Evolutionary conservation across 192 early-diverging fungal genomes (phyloP), one percentile per base, ranked within the genome.

Genomic region (Thamnidium elegans): DNA sequence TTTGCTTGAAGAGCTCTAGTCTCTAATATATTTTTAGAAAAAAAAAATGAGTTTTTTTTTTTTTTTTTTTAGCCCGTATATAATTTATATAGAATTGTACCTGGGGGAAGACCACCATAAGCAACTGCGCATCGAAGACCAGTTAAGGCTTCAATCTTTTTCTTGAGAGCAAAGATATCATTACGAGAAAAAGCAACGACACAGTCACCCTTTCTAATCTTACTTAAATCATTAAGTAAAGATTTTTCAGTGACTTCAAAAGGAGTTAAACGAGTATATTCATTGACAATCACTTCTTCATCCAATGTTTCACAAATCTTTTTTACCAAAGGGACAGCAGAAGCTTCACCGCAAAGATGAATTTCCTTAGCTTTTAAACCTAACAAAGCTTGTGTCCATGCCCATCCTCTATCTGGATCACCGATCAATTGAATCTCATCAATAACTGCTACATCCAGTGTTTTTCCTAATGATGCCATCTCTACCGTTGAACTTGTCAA

Each of bases 401-500:
- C 95, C 94, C 94, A 97, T 10, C 96, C 96, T 11, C 96, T 83
- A 34, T 86, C 73, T 10, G 66, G 70, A 66, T 99, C 95, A 0
- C 77, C 84, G 55, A 99, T 89, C 92, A 99, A 92, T 72, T 99
- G 96, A 76, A 99, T 99, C 69, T 99, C 96, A 69, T 99, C 96
- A 8, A 99, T 76, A 3, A 99, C 94, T 5, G 91, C 95, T 17
- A 97, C 92, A 0, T 97, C 85, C 44, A 88, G 77, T 10, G 67
- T 55, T 7, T 64, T 51, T 36, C 63, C 65, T 13, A 85, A 36
- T 7, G 86, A 79, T 13, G 84, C 89, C 96, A 99, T 96, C 72
- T 99, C 96, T 26, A 99, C 81, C 3, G 96, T 99, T 48, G 89
- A 89, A 31, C 90, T 82, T 23, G 78, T 79, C 51, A 92, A 66